Evolutionary conservation across 768 basidiomycete genomes (phyloP).

Genomic region (Leucogyrophana mollusca): DNA sequence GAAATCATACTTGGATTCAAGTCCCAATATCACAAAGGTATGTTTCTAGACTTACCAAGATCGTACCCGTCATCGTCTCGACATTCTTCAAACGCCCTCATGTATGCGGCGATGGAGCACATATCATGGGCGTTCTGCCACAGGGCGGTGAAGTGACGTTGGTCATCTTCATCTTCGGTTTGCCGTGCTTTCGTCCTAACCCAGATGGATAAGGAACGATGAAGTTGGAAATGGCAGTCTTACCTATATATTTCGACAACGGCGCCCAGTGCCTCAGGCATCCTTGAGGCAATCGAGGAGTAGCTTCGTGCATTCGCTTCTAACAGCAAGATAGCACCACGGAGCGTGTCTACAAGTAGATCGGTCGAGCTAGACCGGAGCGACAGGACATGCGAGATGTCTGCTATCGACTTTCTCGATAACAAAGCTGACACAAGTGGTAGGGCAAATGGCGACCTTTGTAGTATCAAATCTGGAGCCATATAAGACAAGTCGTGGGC

Average conservation of each 20-base stretch:
- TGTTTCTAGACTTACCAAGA: constrained; percentile 42
- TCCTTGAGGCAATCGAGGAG: constrained; percentile 36
- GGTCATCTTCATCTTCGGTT: constrained; percentile 32
- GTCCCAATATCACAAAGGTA: not conserved
- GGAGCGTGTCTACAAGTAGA: constrained; percentile 47
- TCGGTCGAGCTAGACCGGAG: constrained; percentile 37
- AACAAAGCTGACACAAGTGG: constrained; percentile 43
- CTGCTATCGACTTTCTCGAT: constrained; percentile 51
- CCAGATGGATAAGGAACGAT: constrained; percentile 8
- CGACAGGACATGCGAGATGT: constrained; percentile 58
- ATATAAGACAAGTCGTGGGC: constrained; percentile 12
- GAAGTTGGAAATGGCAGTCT: constrained; percentile 1
- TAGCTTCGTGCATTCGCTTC: constrained; percentile 42
- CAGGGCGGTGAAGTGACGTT: constrained; percentile 41
- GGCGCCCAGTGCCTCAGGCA: constrained; percentile 51
- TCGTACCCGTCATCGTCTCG: constrained; percentile 61
- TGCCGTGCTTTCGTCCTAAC: constrained; percentile 31
- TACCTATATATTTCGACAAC: constrained; percentile 38
- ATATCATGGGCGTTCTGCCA: constrained; percentile 68
- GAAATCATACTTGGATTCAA: constrained; percentile 4
- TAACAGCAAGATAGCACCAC: constrained; percentile 43
- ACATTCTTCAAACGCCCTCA: constrained; percentile 67
- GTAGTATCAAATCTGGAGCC: constrained; percentile 29
- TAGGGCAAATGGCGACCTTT: constrained; percentile 17
- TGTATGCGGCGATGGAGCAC: constrained; percentile 58